These are phyloP conservation scores for Verbena officinalis DNA, from an alignment of 257 asterid species.

Conservation along the genomic window DNA sequence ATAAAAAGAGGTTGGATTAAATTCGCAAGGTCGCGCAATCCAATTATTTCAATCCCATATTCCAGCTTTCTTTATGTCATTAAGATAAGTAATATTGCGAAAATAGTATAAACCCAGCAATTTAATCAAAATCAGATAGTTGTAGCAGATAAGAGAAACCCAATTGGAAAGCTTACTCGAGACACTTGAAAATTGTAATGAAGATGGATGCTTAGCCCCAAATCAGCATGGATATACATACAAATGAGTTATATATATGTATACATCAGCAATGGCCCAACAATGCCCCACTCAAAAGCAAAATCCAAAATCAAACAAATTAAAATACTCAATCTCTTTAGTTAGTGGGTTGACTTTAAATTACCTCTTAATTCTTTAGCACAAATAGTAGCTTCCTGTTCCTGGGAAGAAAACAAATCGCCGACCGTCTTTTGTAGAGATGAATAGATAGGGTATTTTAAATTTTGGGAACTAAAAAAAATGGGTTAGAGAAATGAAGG, in stretches of 20 bases:
- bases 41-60: too few relatives aligned
- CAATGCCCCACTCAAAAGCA: slow-evolving; percentile 30
- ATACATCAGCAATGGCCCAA: slow-evolving; percentile 45
- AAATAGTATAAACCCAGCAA: slow-evolving; percentile 5
- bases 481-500: too few relatives aligned
- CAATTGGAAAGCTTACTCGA: slow-evolving; percentile 29
- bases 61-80: slow-evolving; percentile 21
- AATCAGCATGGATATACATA: slow-evolving; percentile 27
- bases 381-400: too few relatives aligned
- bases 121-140: slow-evolving; percentile 9
- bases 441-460: too few relatives aligned
- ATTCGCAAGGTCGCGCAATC: slow-evolving; percentile 2
- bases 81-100: background rate
- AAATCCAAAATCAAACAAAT: slow-evolving; percentile 23
- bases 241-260: background rate
- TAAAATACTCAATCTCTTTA: too few relatives aligned
- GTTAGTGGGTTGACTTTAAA: too few relatives aligned
- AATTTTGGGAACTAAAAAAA: too few relatives aligned
- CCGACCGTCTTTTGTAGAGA: too few relatives aligned
- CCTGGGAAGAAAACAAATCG: too few relatives aligned
- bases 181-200: slow-evolving; percentile 26
- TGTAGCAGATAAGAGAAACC: slow-evolving; percentile 26
- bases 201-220: slow-evolving; percentile 29
- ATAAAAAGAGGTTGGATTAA: background rate
- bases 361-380: too few relatives aligned